phyloP scores from a whole-genome alignment of 2,329 filamentous ascomycete species.

The Scytalidium lignicola region DNA sequence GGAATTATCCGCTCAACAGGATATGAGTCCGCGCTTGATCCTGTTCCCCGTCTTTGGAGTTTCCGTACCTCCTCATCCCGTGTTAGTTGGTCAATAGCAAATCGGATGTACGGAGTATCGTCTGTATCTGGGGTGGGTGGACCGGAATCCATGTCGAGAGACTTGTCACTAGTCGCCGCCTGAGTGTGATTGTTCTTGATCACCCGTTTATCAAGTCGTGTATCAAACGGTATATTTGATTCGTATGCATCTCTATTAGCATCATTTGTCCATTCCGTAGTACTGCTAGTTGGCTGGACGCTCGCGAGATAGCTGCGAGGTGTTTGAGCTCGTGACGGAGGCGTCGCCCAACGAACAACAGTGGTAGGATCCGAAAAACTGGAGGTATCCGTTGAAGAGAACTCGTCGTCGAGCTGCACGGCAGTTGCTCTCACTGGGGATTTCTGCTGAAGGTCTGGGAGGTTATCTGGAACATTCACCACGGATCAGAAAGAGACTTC shows the following conservation, averaged over 20 bases:
- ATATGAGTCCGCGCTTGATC: constrained; percentile 36
- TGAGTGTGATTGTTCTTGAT: constrained; percentile 9
- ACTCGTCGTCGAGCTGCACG: constrained; percentile 16
- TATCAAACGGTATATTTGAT: constrained; percentile 15
- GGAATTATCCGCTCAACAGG: constrained; percentile 45
- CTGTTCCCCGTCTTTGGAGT: constrained; percentile 44
- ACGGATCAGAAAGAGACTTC: not conserved
- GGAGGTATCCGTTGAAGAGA: constrained; percentile 18
- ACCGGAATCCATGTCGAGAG: constrained; percentile 15
- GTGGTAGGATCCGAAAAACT: constrained; percentile 18
- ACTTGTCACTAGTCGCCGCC: not conserved
- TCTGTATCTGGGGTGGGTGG: constrained; percentile 67
- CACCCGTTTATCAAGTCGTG: constrained; percentile 25
- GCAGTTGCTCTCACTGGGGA: constrained; percentile 3
- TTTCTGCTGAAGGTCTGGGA: not conserved
- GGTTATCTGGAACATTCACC: not conserved
- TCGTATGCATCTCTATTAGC: constrained; percentile 18
- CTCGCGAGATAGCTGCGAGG: constrained; percentile 7
- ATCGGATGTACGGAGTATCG: constrained; percentile 77
- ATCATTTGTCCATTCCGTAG: constrained; percentile 11
- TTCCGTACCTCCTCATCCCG: constrained; percentile 58
- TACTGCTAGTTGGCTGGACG: constrained; percentile 7
- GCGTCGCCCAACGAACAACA: constrained; percentile 22
- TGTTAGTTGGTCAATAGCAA: constrained; percentile 79
- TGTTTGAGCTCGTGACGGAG: constrained; percentile 13